A percentile compares a stretch with the other conserved stretches of the same genome.
Conservation (phyloP, 106 monocot species). For the Narthecium ossifragum region DNA sequence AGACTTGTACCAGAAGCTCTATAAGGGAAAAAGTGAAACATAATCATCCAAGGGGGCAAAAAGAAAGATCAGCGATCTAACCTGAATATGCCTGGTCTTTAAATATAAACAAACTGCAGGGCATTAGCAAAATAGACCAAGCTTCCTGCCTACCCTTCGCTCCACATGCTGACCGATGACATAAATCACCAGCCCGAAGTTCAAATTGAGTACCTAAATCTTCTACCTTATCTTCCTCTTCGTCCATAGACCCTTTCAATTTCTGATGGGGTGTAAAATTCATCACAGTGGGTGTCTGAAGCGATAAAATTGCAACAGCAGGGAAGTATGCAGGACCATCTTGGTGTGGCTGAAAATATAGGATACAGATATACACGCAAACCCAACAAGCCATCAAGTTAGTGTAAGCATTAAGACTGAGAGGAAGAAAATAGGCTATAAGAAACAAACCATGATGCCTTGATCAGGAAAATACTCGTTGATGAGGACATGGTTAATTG, state of each 20-base stretch:
- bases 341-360: conserved; percentile 74
- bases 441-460: conserved; percentile 85
- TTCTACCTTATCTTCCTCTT: not conserved
- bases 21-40: not conserved
- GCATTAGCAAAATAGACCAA: conserved; percentile 65
- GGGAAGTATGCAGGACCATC: conserved; percentile 98
- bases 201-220: not conserved
- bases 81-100: conserved; percentile 93
- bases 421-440: not conserved
- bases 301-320: conserved; percentile 85
- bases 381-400: not conserved
- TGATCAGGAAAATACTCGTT: conserved; percentile 93
- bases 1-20: too few species aligned
- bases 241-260: conserved; percentile 10
- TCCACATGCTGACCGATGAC: not conserved
- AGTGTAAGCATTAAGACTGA: not conserved
- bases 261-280: conserved; percentile 75
- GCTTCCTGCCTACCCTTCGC: not conserved
- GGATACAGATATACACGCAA: not conserved
- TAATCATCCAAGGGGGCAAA: not conserved
- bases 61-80: conserved; percentile 6
- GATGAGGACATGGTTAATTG: conserved; percentile 93
- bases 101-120: conserved; percentile 84
- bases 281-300: conserved; percentile 65
- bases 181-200: conserved; percentile 1